Base-by-base conservation (phyloP, 2,329 filamentous ascomycete genomes). In the Alternaria hordeiaustralica region DNA sequence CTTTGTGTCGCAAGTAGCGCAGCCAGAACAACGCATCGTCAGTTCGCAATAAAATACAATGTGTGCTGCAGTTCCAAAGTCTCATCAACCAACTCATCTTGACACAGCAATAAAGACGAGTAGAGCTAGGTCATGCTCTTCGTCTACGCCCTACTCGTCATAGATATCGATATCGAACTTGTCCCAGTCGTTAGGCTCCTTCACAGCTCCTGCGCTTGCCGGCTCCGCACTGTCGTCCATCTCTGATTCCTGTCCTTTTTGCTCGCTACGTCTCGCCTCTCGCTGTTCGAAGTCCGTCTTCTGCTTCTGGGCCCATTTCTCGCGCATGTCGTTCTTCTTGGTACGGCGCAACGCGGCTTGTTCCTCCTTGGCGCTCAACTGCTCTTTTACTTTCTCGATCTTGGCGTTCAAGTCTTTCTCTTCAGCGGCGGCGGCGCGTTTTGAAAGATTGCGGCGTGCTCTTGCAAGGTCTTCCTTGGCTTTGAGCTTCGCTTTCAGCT, bases 91-190 rank as follows among this genome's bases (percentile, higher is more conserved):
- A n/a, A 15, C 15, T 3, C 18, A 30, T 18, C 28, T 20, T 51
- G 8, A 51, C 4, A 15, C 13, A 3, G 20, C n/a, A 23, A 6
- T 18, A 8, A n/a, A 23, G 11, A 51, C 15, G 28, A 5, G 25
- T 25, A 41, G 20, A 43, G 23, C 30, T 13, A 55, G 21, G 8
- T 33, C 11, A 8, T 10, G 6, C 21, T 30, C 15, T 8, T 49
- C 43, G 30, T 46, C 15, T 21, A 25, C 45, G 15, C 53, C 41
- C 33, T 30, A 41, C 15, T 59, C 26, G 5, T 41, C 47, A 26
- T 54, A 44, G 13, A 58, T 20, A 11, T 58, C 56, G n/a, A 58
- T 51, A 21, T 55, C 53, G 26, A 55, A 51, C 5, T 58, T 33
- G 28, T 51, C 30, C 13, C 50, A 33, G 28, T 18, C 21, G 13